These are phyloP conservation scores for Pyricularia grisea DNA, from an alignment of 2,329 filamentous ascomycete genomes.

Conservation along the genomic window DNA sequence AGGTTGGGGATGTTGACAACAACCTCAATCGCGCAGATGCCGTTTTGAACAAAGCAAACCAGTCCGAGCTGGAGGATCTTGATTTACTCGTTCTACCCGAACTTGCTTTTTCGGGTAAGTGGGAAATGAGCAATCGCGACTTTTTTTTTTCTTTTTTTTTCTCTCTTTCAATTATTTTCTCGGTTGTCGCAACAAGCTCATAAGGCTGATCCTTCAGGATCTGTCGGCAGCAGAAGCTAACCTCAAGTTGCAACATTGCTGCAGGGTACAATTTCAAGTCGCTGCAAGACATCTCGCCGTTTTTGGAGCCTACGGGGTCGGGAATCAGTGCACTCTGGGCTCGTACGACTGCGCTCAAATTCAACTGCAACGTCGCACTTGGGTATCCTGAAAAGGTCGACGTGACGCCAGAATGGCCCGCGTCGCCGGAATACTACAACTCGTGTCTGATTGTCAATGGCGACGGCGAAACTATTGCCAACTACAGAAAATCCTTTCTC, in stretches of 20 bases:
- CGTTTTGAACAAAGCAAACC: slow-evolving; percentile 43
- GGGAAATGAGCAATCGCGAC: too few relatives aligned
- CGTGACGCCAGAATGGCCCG: slow-evolving; percentile 36
- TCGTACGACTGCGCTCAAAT: slow-evolving; percentile 51
- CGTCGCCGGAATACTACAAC: slow-evolving; percentile 45
- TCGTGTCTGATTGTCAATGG: slow-evolving; percentile 42
- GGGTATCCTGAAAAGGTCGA: slow-evolving; percentile 68
- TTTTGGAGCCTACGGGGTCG: slow-evolving; percentile 54
- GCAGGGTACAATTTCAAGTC: slow-evolving; percentile 71
- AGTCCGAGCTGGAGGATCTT: slow-evolving; percentile 48
- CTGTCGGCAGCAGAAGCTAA: too few relatives aligned
- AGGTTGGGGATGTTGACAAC: slow-evolving; percentile 59
- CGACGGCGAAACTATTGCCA: slow-evolving; percentile 48
- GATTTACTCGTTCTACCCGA: slow-evolving; percentile 69
- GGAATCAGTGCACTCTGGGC: slow-evolving; percentile 68
- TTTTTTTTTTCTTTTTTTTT: too few relatives aligned
- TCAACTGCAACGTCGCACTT: slow-evolving; percentile 57
- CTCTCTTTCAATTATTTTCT: too few relatives aligned
- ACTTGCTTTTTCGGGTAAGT: slow-evolving; percentile 59
- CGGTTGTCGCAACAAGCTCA: too few relatives aligned
- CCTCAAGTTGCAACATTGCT: too few relatives aligned
- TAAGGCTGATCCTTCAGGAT: too few relatives aligned
- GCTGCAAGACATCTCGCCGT: slow-evolving; percentile 56
- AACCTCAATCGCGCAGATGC: slow-evolving; percentile 61
- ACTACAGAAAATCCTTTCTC: slow-evolving; percentile 51